Conservation (phyloP, 176 grass and related monocot species). For the Avena sativa region DNA sequence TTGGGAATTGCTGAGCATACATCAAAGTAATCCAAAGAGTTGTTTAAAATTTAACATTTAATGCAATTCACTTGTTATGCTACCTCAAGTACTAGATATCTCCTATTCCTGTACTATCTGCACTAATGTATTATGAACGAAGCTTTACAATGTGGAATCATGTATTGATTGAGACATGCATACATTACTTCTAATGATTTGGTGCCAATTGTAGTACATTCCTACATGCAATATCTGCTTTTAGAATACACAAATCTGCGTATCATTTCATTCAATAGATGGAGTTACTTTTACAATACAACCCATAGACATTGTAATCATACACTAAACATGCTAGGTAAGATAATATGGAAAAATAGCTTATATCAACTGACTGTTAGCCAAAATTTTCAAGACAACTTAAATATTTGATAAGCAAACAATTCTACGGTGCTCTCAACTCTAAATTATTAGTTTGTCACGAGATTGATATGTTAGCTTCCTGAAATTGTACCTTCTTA, state of each 20-base stretch:
- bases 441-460: neutral
- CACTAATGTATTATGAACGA: neutral
- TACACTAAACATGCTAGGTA: neutral
- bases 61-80: neutral
- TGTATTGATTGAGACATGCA: neutral
- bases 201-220: neutral
- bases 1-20: neutral
- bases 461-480: neutral
- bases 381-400: neutral
- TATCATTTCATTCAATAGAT: neutral
- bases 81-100: neutral
- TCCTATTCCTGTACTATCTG: neutral
- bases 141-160: neutral
- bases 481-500: neutral
- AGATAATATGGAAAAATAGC: neutral
- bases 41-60: neutral
- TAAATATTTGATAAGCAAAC: constrained; percentile 5
- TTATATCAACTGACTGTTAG: no score
- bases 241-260: neutral
- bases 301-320: no score
- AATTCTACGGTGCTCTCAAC: neutral
- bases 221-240: neutral
- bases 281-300: neutral
- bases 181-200: neutral
- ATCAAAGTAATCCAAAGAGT: neutral